Evolutionary conservation across 31 red algal genomes (phyloP).

Genomic region (Asparagopsis taxiformis): DNA sequence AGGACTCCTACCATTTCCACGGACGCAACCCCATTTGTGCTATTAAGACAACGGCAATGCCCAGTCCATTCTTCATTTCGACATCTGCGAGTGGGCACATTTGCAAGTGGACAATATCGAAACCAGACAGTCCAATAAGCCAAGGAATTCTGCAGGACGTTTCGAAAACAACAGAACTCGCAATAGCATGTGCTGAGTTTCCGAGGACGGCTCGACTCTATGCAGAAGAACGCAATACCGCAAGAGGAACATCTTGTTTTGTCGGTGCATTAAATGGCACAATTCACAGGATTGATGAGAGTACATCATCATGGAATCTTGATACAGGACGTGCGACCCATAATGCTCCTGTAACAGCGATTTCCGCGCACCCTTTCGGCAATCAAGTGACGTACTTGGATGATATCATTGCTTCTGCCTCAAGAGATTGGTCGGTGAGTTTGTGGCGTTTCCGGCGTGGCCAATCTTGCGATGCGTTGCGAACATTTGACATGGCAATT

Average conservation of each 20-base stretch:
- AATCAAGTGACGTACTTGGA: conserved; percentile 28
- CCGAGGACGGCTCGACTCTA: conserved; percentile 25
- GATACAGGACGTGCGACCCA: conserved; percentile 17
- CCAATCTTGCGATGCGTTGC: conserved; percentile 13
- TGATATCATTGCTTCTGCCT: conserved; percentile 41
- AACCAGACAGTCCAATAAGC: conserved; percentile 42
- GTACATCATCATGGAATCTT: conserved; percentile 27
- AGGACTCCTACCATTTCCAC: conserved; percentile 23
- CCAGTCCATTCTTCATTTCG: conserved; percentile 46
- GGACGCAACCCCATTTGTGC: conserved; percentile 28
- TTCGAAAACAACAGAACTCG: conserved; percentile 20
- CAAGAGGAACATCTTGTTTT: conserved; percentile 35
- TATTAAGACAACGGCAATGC: conserved; percentile 20
- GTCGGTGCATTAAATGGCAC: conserved; percentile 17
- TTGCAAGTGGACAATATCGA: conserved; percentile 62
- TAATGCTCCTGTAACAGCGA: conserved; percentile 25
- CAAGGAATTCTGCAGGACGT: conserved; percentile 23
- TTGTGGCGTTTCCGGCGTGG: conserved; percentile 53
- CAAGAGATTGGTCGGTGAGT: conserved; percentile 49
- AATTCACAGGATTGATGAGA: conserved; percentile 27
- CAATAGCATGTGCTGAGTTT: conserved; percentile 51
- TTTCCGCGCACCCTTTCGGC: conserved; percentile 49
- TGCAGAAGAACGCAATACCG: conserved; percentile 22
- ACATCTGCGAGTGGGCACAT: conserved; percentile 37
- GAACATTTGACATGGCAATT: conserved; percentile 28